phyloP scores from a whole-genome alignment of 2,329 filamentous ascomycete genomes.

The Fusarium paranaense region DNA sequence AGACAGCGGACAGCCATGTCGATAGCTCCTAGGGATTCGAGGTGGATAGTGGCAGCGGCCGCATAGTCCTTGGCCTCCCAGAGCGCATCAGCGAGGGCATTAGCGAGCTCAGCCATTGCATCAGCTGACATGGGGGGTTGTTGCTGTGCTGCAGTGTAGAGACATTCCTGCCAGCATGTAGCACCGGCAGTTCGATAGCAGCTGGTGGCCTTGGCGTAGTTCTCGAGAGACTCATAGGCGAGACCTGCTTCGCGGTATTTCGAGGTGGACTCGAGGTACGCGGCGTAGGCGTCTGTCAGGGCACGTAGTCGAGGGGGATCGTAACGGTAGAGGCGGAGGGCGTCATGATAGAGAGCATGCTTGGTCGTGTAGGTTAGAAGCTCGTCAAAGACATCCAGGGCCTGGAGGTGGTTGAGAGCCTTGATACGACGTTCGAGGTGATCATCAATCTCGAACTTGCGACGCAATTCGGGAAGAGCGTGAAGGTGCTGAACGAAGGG shows the following conservation, averaged over 20 bases:
- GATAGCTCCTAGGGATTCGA: conserved; percentile 82
- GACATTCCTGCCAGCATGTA: conserved; percentile 87
- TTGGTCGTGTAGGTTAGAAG: conserved; percentile 81
- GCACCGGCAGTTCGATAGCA: conserved; percentile 86
- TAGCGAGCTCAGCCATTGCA: conserved; percentile 76
- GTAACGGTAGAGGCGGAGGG: conserved; percentile 87
- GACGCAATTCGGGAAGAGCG: conserved; percentile 75
- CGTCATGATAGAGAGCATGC: conserved; percentile 81
- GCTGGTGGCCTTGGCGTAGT: conserved; percentile 79
- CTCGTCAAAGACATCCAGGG: conserved; percentile 80
- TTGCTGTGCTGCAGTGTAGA: conserved; percentile 80
- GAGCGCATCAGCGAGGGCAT: conserved; percentile 79
- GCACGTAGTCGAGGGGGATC: conserved; percentile 73
- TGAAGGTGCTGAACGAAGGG: conserved; percentile 93
- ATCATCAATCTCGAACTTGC: conserved; percentile 89
- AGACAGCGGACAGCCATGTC: conserved; percentile 78
- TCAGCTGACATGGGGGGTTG: conserved; percentile 68
- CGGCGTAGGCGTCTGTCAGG: conserved; percentile 83
- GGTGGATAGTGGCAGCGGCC: conserved; percentile 81
- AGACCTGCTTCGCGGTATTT: conserved; percentile 88
- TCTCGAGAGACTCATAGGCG: conserved; percentile 86
- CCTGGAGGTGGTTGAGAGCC: conserved; percentile 81
- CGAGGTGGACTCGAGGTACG: conserved; percentile 79
- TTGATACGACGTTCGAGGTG: conserved; percentile 82
- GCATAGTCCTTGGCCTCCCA: conserved; percentile 87